Evolutionary conservation across 805 yeast species (phyloP), one percentile per base, ranked within the genome.

Genomic region (Cephaloascus fragrans): DNA sequence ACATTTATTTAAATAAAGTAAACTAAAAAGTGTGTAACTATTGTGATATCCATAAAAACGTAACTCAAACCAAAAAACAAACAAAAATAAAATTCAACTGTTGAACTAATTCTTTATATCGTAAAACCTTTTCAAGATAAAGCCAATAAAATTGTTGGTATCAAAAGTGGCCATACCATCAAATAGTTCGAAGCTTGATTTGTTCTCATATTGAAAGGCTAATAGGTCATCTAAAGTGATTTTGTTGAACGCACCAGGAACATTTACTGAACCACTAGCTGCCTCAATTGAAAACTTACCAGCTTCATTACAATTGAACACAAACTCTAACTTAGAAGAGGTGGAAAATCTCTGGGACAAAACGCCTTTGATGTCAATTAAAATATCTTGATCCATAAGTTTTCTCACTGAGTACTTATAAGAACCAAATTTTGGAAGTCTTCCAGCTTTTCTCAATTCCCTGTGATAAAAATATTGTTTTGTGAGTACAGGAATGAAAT

Each of bases 251-350:
- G 80, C 72, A 17, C 76, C 82, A 19, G 80, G 73, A 31, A 76
- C 77, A 34, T 78, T 83, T n/a, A 79, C 70, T 2, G 79, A 64
- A 5, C 87, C 89, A 53, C 72, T 76, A 3, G 85, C 76, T 8
- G 86, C 83, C 38, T 89, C 93, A 18, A 93, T 66, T 3, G 73
- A 72, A 52, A 86, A 87, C 19, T 69, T 71, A 2, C 90, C 90
- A 5, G 77, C 79, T 44, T 73, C 67, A 49, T 84, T 85, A 51
- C 90, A 82, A 44, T 83, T 75, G 52, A 87, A 79, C 60, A 83
- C 75, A 51, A 90, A 77, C 44, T 75, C 77, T 19, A 87, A 69
- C 49, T 82, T 83, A 15, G 83, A 81, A 36, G 77, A 67, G 41
- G 75, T 76, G 14, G 75, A 67, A 3, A 39, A 39, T 32, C 53